Percentiles rank a stretch among this genome's conserved stretches.
These are phyloP conservation scores for Fistulifera solaris DNA, from an alignment of 108 stramenopile genomes.

Conservation along the genomic window DNA sequence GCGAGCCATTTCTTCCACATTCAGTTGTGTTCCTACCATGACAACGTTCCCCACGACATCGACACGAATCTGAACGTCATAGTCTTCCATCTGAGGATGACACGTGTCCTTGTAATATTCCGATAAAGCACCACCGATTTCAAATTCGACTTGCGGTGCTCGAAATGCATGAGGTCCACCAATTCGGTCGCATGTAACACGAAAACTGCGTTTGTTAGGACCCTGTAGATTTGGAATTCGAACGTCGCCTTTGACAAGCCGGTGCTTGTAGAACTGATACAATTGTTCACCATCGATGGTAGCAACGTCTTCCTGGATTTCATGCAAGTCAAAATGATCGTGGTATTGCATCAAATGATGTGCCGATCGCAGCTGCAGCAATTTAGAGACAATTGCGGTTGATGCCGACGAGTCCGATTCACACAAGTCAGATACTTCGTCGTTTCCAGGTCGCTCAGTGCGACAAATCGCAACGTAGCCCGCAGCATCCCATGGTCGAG, in stretches of 20 bases:
- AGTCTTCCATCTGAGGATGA: constrained; percentile 55
- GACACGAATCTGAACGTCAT: constrained; percentile 46
- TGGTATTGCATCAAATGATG: constrained; percentile 53
- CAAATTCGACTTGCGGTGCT: constrained; percentile 41
- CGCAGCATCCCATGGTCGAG: constrained; percentile 42
- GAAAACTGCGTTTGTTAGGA: constrained; percentile 21
- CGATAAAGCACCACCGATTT: constrained; percentile 58
- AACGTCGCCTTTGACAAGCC: constrained; percentile 14
- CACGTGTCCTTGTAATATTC: constrained; percentile 31
- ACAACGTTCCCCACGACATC: constrained; percentile 44
- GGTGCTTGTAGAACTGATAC: constrained; percentile 45
- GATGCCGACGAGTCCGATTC: not conserved
- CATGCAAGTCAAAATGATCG: constrained; percentile 41
- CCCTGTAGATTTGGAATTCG: constrained; percentile 11
- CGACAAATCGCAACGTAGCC: constrained; percentile 41
- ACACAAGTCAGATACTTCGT: not conserved
- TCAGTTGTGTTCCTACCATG: constrained; percentile 53
- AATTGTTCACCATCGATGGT: constrained; percentile 37
- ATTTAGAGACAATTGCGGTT: not conserved
- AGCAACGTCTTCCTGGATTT: constrained; percentile 3
- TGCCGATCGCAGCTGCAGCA: constrained; percentile 38
- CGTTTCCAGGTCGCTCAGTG: not conserved
- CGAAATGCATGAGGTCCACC: constrained; percentile 55
- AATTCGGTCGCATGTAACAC: constrained; percentile 50
- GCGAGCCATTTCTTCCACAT: constrained; percentile 54